Conservation (phyloP, 2,329 filamentous ascomycete genomes). For the Pestalotiopsis fici region DNA sequence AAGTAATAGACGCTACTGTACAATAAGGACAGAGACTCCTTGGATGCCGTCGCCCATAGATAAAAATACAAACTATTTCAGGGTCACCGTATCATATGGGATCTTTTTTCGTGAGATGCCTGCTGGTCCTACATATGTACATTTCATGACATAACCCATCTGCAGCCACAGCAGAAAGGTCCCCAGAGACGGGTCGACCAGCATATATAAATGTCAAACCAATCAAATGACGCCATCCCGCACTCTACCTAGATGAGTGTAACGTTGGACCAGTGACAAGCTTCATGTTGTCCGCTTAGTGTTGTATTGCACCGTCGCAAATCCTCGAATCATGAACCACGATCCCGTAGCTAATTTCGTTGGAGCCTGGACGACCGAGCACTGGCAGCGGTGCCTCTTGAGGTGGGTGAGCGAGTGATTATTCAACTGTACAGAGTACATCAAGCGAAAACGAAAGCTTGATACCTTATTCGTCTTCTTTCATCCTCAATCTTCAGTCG, state of each 20-base stretch:
- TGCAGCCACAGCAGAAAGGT: not conserved
- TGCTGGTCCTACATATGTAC: not conserved
- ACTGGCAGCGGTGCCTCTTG: not conserved
- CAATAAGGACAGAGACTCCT: no score
- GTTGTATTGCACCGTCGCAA: not conserved
- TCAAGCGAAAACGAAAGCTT: no score
- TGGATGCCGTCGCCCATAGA: no score
- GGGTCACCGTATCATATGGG: not conserved
- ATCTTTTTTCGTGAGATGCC: not conserved
- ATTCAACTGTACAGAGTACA: no score
- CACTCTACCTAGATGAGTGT: not conserved
- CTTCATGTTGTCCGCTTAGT: not conserved
- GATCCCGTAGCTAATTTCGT: not conserved
- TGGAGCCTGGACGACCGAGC: not conserved
- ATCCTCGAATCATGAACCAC: not conserved
- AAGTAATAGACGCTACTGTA: no score
- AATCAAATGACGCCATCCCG: not conserved
- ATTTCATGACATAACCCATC: not conserved
- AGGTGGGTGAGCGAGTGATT: no score
- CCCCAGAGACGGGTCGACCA: not conserved
- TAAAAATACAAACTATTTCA: not conserved
- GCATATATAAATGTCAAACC: not conserved
- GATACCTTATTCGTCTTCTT: no score
- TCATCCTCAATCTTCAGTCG: no score
- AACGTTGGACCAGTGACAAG: not conserved